phyloP scores from a whole-genome alignment of 768 basidiomycete genomes.

The Cantharellus anzutake region DNA sequence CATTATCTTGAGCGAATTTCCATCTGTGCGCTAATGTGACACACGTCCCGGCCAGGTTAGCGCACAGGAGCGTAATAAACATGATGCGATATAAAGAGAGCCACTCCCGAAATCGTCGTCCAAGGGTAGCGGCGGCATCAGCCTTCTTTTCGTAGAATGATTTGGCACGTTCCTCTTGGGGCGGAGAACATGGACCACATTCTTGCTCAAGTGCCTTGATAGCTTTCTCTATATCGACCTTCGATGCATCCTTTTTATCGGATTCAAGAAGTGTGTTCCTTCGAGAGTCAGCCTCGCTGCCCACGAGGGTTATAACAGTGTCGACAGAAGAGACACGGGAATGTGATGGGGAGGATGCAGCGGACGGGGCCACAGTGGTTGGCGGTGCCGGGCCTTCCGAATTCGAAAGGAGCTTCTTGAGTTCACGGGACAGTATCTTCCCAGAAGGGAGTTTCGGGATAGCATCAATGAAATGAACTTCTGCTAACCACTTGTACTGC shows the following conservation, averaged over 20 bases:
- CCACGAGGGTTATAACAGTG: too few species aligned
- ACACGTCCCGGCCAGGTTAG: background rate
- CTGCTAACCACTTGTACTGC: slow-evolving; percentile 42
- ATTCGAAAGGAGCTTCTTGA: background rate
- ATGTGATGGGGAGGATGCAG: too few species aligned
- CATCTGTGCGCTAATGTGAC: background rate
- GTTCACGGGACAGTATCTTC: slow-evolving; percentile 6
- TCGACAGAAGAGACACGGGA: too few species aligned
- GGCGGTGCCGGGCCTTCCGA: background rate
- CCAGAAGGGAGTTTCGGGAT: slow-evolving; percentile 38
- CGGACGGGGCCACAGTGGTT: background rate
- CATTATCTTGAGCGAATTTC: background rate
- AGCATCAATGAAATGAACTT: slow-evolving; percentile 32
- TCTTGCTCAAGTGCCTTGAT: too few species aligned
- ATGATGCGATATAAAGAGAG: background rate
- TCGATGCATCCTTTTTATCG: too few species aligned
- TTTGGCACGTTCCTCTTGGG: too few species aligned
- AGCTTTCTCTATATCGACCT: too few species aligned
- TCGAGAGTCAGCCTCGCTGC: too few species aligned
- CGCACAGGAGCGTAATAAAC: background rate
- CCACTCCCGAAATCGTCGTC: background rate
- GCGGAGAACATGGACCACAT: too few species aligned
- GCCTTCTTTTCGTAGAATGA: background rate
- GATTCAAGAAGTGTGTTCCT: too few species aligned
- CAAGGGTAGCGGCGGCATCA: background rate